These are phyloP conservation scores for Cercophora samala DNA, from an alignment of 495 filamentous ascomycete species.

Conservation along the genomic window DNA sequence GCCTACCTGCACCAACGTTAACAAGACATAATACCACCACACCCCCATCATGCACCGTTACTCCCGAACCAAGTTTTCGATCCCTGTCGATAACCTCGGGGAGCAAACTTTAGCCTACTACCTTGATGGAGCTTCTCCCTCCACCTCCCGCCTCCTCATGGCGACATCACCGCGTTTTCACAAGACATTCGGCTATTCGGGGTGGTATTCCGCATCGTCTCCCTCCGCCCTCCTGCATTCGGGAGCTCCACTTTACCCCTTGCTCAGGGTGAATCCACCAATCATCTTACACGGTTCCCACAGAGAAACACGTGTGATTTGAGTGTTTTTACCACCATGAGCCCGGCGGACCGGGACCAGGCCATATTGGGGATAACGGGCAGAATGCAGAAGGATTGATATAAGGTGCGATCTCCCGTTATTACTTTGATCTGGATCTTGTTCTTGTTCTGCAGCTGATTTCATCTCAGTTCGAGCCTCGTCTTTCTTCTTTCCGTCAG, in stretches of 20 bases:
- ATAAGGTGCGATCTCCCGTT: background rate
- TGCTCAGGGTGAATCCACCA: slow-evolving; percentile 26
- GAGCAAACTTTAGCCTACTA: slow-evolving; percentile 2
- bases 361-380: background rate
- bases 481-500: background rate
- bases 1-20: no score
- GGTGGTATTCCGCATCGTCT: slow-evolving; percentile 27
- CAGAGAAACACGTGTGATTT: background rate
- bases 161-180: background rate
- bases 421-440: background rate
- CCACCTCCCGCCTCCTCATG: background rate
- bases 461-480: background rate
- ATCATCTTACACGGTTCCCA: slow-evolving; percentile 25
- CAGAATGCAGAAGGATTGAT: background rate
- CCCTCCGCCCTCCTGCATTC: slow-evolving; percentile 36
- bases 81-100: background rate
- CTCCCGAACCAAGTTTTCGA: background rate
- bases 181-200: slow-evolving; percentile 28
- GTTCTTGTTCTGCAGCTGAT: background rate
- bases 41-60: background rate
- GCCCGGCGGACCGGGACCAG: slow-evolving; percentile 17
- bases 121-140: background rate
- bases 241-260: slow-evolving; percentile 16
- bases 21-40: no score
- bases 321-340: slow-evolving; percentile 13